Evolutionary conservation across 768 basidiomycete genomes (phyloP), one percentile per base, ranked within the genome.

Genomic region (Tulasnella sp.): DNA sequence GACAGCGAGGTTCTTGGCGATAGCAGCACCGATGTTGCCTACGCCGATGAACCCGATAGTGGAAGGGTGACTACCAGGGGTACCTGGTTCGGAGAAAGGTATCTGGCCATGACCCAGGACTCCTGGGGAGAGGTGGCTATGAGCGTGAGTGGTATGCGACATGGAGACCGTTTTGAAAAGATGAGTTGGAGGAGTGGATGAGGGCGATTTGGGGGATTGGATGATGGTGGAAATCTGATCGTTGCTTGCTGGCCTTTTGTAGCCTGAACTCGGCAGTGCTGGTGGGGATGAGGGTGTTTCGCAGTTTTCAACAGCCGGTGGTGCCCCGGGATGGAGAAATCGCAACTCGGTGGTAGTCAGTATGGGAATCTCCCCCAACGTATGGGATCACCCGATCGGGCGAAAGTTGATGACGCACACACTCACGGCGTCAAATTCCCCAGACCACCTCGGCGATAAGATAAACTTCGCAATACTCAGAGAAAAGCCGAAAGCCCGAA

Each of bases 1-100:
- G 62, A 85, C 89, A 44, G 93, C 93, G 44, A 97, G 88, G 84
- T 97, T 97, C 48, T 88, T 88, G 8, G 92, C 93, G 93, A 96
- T 96, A 27, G 87, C 84, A 82, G 87, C 89, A 14, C 93, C 94
- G 81, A 82, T 83, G 74, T 83, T 84, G 1, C 86, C 86, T 10
- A 87, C 81, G 38, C 86, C 86, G 74, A 86, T 83, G 83, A 88
- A 88, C 2, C 90, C 91, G 81, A 91, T 83, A 81, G 85, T 87
- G 58, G 84, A 83, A 12, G 84, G 38, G 36, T 48, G 40, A 14
- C 16, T 42, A 16, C 19, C 5, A 12, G 78, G 78, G 16, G 78
- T 74, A 24, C 72, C 72, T 10, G 78, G 78, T 34, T 24, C 44
- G 10, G 78, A 79, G 73, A 9, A 79, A 24, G 78, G 78, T 19